Conservation (phyloP, 306 rosid genomes). For the Vicia faba region DNA sequence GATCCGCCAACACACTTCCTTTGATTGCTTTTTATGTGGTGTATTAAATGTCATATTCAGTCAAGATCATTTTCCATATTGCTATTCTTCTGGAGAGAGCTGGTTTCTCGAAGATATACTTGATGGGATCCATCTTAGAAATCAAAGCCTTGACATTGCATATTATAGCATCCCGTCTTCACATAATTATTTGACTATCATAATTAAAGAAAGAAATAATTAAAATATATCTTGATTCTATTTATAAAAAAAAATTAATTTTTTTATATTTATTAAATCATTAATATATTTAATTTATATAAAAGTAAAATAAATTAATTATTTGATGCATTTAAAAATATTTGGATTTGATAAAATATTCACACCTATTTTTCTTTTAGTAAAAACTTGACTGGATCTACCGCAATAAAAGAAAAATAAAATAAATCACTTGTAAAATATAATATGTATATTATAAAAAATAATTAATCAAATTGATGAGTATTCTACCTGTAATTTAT, state of each 20-base stretch:
- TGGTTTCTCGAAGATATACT: too few relatives aligned
- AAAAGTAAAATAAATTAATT: too few relatives aligned
- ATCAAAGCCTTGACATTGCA: not conserved
- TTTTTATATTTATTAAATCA: not conserved
- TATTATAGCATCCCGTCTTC: not conserved
- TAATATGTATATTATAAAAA: not conserved
- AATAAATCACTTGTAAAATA: too few relatives aligned
- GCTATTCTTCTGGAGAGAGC: too few relatives aligned
- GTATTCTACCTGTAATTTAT: not conserved
- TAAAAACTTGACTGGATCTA: not conserved
- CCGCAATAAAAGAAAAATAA: not conserved
- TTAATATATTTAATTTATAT: not conserved
- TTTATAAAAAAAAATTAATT: too few relatives aligned
- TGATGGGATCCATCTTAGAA: too few relatives aligned
- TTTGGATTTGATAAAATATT: not conserved
- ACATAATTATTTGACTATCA: not conserved
- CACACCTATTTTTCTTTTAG: not conserved
- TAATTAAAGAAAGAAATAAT: not conserved
- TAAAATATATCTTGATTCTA: too few relatives aligned
- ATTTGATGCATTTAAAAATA: too few relatives aligned
- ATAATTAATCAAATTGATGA: not conserved
- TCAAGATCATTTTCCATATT: too few relatives aligned
- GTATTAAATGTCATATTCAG: too few relatives aligned
- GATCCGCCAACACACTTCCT: too few relatives aligned
- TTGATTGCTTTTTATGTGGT: too few relatives aligned